Evolutionary conservation across 495 filamentous ascomycete species (phyloP), one percentile per base, ranked within the genome.

Genomic region (Margaritispora aquatica): DNA sequence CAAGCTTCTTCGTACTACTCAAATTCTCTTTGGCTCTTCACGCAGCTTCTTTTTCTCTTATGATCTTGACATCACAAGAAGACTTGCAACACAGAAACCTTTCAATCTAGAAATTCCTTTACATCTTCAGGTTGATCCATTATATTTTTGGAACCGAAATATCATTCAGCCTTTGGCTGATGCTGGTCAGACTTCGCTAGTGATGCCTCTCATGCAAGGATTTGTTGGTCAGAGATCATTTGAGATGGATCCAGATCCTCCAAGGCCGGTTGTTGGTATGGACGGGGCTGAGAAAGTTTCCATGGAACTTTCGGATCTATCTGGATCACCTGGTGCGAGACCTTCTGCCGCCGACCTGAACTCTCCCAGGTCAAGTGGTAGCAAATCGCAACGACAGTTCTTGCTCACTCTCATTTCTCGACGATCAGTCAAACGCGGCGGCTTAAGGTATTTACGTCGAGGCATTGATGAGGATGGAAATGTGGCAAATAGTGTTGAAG

Each of bases 1-100:
- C 1, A 96, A 95, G 71, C 72, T 96, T 51, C 73, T 98, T 26
- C 81, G 88, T 17, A 94, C 88, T 51, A 87, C 89, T 13, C 88
- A 86, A 68, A 75, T 96, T 49, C 74, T 95, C 51, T 88, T 96
- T 63, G 81, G 82, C 2, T 79, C 86, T 2, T 90, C 87, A 19
- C 78, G 78, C 55, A 96, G 88, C 69, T 96, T 96, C 73, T 97
- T 85, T 73, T 98, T 89, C 66, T 86, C 90, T 13, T 96, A 98
- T 70, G 94, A 98, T 61, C 81, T 89, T 70, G 92, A 63, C 52
- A 61, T 66, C 29, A 96, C 93, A 11, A 79, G 85, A 46, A 82
- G 80, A 60, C 67, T 88, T 64, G 74, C 76, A 34, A 66, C 49
- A n/a, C 47, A 34, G 47, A 38, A 23, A 38, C 54, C 41, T n/a